Conservation (phyloP, 116 monocot genomes). For the Iris pallida region DNA sequence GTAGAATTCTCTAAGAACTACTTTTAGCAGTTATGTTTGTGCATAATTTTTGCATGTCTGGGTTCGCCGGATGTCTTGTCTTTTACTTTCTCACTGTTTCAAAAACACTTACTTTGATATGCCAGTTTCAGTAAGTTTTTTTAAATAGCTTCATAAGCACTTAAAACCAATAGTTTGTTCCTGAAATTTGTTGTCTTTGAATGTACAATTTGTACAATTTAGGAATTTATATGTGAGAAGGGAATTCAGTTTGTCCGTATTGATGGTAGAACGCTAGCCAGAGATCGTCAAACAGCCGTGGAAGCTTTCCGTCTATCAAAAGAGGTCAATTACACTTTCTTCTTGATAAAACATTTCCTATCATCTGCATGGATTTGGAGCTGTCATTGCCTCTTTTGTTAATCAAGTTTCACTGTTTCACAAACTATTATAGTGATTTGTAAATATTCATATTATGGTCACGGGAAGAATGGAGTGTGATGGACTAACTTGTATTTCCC, state of each 20-base stretch:
- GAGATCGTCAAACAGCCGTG: slow-evolving; percentile 78
- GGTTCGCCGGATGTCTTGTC: no score
- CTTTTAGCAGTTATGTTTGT: no score
- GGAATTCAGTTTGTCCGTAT: slow-evolving; percentile 83
- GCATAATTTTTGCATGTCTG: no score
- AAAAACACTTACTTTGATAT: no score
- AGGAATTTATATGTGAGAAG: slow-evolving; percentile 74
- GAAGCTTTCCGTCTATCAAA: slow-evolving; percentile 57
- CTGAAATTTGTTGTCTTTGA: no score
- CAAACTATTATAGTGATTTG: neutral
- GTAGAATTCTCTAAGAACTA: no score
- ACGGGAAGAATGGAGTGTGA: neutral
- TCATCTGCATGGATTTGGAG: neutral
- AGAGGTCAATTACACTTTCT: slow-evolving; percentile 37
- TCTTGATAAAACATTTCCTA: neutral
- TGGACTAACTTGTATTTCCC: neutral
- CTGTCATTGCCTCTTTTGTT: neutral
- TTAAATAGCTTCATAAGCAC: no score
- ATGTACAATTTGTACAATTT: neutral
- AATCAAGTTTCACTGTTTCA: neutral
- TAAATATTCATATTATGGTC: neutral
- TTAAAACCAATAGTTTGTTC: no score
- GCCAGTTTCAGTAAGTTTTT: no score
- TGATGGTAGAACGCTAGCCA: slow-evolving; percentile 77
- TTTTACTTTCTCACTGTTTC: no score